These are phyloP conservation scores for Citeromyces hawaiiensis DNA, from an alignment of 1,139 yeast species.

Conservation along the genomic window DNA sequence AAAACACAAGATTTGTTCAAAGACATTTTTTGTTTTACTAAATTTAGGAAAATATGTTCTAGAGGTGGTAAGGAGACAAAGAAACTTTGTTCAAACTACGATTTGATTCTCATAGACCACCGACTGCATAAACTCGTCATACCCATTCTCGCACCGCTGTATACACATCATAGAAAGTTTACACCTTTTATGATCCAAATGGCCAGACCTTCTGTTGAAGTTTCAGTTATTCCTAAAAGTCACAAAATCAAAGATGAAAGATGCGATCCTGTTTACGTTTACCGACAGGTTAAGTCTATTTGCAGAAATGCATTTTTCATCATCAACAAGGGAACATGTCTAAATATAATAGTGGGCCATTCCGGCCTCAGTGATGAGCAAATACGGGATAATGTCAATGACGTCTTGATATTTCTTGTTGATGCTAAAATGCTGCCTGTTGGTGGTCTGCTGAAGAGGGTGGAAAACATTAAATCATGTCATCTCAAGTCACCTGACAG, in stretches of 20 bases:
- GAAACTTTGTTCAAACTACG: slow-evolving; percentile 44
- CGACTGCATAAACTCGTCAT: slow-evolving; percentile 50
- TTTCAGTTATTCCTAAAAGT: slow-evolving; percentile 21
- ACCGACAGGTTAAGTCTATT: slow-evolving; percentile 47
- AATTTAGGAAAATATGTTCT: slow-evolving; percentile 28
- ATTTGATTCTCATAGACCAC: slow-evolving; percentile 52
- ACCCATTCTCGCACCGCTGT: slow-evolving; percentile 37
- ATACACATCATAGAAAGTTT: slow-evolving; percentile 44
- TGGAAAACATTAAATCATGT: slow-evolving; percentile 30
- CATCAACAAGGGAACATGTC: slow-evolving; percentile 35
- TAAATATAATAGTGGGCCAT: slow-evolving; percentile 40
- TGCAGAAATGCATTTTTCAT: slow-evolving; percentile 45
- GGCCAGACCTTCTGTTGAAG: slow-evolving; percentile 33
- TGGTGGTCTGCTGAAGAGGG: slow-evolving; percentile 40
- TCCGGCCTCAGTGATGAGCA: slow-evolving; percentile 27
- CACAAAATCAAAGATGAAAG: slow-evolving; percentile 34
- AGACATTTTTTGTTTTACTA: slow-evolving; percentile 43
- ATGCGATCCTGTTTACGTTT: slow-evolving; percentile 48
- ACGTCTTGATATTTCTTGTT: slow-evolving; percentile 35
- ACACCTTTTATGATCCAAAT: slow-evolving; percentile 55
- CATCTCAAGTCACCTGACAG: slow-evolving; percentile 54
- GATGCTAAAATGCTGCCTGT: slow-evolving; percentile 35
- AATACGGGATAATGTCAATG: slow-evolving; percentile 39
- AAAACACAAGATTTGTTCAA: slow-evolving; percentile 47
- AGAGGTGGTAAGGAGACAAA: slow-evolving; percentile 29